Base-by-base conservation (phyloP, 75 land plant species). In the Pinus albicaulis region DNA sequence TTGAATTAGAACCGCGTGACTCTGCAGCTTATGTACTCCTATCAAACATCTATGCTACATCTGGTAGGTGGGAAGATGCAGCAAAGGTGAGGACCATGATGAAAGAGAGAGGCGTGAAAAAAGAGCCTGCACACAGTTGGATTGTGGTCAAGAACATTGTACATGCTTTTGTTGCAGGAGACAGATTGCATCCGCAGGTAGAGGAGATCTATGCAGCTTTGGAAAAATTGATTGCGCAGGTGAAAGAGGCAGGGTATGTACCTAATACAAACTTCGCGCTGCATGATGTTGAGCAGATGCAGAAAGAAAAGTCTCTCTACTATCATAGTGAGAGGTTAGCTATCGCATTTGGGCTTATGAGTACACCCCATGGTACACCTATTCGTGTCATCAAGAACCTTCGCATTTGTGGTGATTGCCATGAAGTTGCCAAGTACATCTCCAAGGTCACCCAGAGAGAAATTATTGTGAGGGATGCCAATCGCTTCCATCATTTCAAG, bases 281-380 rank as follows among this genome's bases (percentile, higher is more conserved):
- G 19, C 68, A 64, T 31, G 68, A 64, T 64, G 68, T 64, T 2
- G 68, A 64, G 68, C 68, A 64, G 38, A 41, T 31, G 68, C 68
- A 64, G 68, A 64, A 64, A 36, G 68, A 64, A 64, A 64, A 64
- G 7, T 64, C 68, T 34, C 68, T 64, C 7, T 64, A 64, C 68
- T 13, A 31, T 19, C 68, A 64, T 31, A 64, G 41, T 64, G 68
- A 64, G 68, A 64, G 68, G 34, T 16, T 64, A 7, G 68, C 68
- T 41, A 64, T 64, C 34, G 68, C 68, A 64, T 64, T 64, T 64
- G 68, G 68, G 68, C 10, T 64, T 34, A 64, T 64, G 68, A 64
- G 68, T 64, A 64, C 68, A 64, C 68, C 68, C 34, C 38, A 64
- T 17, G 68, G 68, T 38, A 64, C 68, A 64, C 68, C 68, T 34